Evolutionary conservation across 306 rosid genomes (phyloP).

Genomic region (Prunus dulcis): DNA sequence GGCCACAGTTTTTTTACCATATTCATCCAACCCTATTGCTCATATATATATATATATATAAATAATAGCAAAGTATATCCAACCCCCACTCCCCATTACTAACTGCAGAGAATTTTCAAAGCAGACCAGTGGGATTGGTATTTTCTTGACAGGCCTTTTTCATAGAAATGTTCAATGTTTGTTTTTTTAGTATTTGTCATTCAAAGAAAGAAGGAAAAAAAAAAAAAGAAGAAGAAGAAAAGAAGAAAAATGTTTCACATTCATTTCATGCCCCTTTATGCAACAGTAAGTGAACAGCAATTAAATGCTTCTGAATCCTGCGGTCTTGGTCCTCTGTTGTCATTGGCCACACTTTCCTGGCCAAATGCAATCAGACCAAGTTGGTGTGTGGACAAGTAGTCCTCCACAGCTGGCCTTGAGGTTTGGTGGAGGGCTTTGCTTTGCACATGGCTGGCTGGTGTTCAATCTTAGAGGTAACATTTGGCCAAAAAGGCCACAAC

Average conservation of each 20-base stretch:
- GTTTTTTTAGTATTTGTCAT: not conserved
- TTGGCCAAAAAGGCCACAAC: not conserved
- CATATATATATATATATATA: no score
- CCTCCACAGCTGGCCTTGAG: conserved; percentile 1
- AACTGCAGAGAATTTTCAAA: not conserved
- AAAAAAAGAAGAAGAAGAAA: not conserved
- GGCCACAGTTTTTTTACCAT: not conserved
- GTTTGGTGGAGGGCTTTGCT: not conserved
- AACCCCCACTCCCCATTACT: not conserved
- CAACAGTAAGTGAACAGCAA: not conserved
- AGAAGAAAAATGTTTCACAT: not conserved
- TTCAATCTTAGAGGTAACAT: not conserved
- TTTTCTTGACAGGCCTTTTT: not conserved
- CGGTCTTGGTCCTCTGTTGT: not conserved
- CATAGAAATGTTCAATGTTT: not conserved
- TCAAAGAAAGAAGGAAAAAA: not conserved
- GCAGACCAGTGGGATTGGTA: not conserved
- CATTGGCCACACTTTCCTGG: not conserved
- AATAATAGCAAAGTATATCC: no score
- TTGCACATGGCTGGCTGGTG: not conserved
- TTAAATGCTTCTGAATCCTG: not conserved
- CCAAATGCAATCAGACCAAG: not conserved
- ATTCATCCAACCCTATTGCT: not conserved
- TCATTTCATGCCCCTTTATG: not conserved
- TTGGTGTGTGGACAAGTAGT: not conserved